Evolutionary conservation across 2,329 filamentous ascomycete genomes (phyloP).

Genomic region (Beauveria asiatica): DNA sequence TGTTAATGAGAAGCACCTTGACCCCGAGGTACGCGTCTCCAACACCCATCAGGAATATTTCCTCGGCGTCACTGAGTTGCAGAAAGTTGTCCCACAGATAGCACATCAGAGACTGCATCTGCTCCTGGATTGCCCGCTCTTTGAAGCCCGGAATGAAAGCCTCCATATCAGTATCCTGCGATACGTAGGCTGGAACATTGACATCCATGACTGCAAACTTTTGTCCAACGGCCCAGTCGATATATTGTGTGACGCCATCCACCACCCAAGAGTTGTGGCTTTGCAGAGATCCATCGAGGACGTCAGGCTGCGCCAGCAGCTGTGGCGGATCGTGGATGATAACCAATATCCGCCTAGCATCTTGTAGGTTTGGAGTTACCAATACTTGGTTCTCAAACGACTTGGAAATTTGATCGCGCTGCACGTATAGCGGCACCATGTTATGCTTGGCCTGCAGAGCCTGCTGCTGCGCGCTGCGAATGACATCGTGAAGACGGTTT

Average conservation of each 20-base stretch:
- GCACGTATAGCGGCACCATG: conserved; percentile 75
- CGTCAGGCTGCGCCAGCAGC: conserved; percentile 57
- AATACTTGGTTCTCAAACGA: conserved; percentile 83
- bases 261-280: conserved; percentile 85
- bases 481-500: conserved; percentile 67
- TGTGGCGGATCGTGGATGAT: conserved; percentile 88
- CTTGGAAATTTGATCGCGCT: conserved; percentile 61
- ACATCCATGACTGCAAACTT: conserved; percentile 83
- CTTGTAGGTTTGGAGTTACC: conserved; percentile 63
- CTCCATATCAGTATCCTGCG: conserved; percentile 48
- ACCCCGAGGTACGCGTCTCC: conserved; percentile 84
- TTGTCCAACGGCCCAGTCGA: conserved; percentile 72
- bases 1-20: conserved; percentile 68
- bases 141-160: conserved; percentile 35
- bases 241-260: conserved; percentile 71
- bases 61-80: conserved; percentile 61
- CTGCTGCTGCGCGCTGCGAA: conserved; percentile 68
- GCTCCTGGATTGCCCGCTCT: conserved; percentile 44
- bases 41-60: conserved; percentile 79
- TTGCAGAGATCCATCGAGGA: conserved; percentile 64
- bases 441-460: conserved; percentile 61
- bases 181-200: conserved; percentile 75
- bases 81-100: conserved; percentile 98
- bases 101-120: conserved; percentile 64
- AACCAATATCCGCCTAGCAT: conserved; percentile 62